A percentile compares a stretch with the other conserved stretches of the same genome.
These are phyloP conservation scores for Aureobasidium sp. DNA, from an alignment of 2,329 filamentous ascomycete genomes.

Conservation along the genomic window DNA sequence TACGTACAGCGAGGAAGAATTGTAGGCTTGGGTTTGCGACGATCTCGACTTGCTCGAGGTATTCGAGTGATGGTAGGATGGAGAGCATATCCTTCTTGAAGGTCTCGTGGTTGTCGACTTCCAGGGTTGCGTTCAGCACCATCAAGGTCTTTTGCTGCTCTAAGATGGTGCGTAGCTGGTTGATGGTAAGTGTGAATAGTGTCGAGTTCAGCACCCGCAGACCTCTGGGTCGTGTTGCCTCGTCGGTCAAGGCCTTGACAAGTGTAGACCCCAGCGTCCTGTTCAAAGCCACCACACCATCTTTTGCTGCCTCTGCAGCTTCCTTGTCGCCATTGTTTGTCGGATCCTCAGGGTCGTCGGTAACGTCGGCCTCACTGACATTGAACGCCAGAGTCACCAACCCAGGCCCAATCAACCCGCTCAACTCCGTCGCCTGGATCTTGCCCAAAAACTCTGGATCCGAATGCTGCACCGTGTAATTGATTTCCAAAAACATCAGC, in stretches of 20 bases:
- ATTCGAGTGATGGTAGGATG: conserved; percentile 22
- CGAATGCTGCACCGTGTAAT: conserved; percentile 39
- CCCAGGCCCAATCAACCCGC: conserved; percentile 27
- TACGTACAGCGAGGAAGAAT: conserved; percentile 31
- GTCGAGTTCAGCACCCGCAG: conserved; percentile 33
- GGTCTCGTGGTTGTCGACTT: conserved; percentile 27
- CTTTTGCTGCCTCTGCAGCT: conserved; percentile 23
- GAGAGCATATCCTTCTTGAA: conserved; percentile 28
- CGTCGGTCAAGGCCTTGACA: conserved; percentile 27
- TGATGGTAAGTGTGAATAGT: conserved; percentile 31
- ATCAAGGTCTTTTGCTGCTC: conserved; percentile 29
- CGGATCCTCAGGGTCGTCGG: conserved; percentile 19
- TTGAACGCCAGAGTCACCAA: conserved; percentile 33
- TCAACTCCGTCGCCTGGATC: conserved; percentile 31
- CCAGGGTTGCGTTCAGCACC: conserved; percentile 31
- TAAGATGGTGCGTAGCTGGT: conserved; percentile 28
- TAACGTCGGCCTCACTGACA: conserved; percentile 26
- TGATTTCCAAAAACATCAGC: conserved; percentile 38
- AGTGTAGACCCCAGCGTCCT: conserved; percentile 22
- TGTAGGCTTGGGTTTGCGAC: conserved; percentile 30
- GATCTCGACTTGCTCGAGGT: conserved; percentile 33
- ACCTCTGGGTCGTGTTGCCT: conserved; percentile 25
- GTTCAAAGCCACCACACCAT: conserved; percentile 30
- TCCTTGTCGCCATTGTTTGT: conserved; percentile 20
- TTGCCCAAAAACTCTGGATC: conserved; percentile 35